phyloP scores from a whole-genome alignment of 2,329 filamentous ascomycete species.

The Calycina herbarum region DNA sequence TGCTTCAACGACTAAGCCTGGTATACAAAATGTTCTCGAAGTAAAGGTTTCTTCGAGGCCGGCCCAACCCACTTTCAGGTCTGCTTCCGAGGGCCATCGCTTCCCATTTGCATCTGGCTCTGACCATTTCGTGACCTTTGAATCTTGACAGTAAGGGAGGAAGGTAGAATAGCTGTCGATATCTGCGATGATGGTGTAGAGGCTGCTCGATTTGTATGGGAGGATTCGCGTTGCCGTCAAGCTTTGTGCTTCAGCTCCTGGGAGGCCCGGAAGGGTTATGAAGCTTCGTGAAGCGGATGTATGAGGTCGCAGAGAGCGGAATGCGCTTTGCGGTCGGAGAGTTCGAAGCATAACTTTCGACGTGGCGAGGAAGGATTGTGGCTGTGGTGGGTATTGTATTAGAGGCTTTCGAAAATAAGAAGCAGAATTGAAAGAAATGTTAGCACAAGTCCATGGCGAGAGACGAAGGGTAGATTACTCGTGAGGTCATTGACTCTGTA shows the following conservation, averaged over 20 bases:
- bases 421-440: background rate
- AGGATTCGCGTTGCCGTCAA: conserved; percentile 75
- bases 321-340: conserved; percentile 23
- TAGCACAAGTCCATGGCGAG: background rate
- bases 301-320: conserved; percentile 19
- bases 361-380: conserved; percentile 20
- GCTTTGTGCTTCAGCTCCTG: conserved; percentile 51
- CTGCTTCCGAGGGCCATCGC: conserved; percentile 71
- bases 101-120: conserved; percentile 46
- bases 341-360: conserved; percentile 28
- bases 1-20: conserved; percentile 72
- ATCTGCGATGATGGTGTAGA: conserved; percentile 88
- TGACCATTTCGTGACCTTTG: conserved; percentile 75
- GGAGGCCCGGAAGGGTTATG: conserved; percentile 41
- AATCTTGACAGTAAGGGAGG: conserved; percentile 85
- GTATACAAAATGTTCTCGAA: conserved; percentile 75
- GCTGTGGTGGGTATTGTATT: background rate
- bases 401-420: background rate
- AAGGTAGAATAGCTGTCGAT: conserved; percentile 81
- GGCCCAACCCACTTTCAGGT: conserved; percentile 83
- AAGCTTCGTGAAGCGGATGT: conserved; percentile 42
- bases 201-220: conserved; percentile 66
- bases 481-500: conserved; percentile 18
- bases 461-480: background rate
- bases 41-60: conserved; percentile 82